Evolutionary conservation across 2,329 filamentous ascomycete genomes (phyloP), one percentile per base, ranked within the genome.

Genomic region (Colletotrichum salicis): DNA sequence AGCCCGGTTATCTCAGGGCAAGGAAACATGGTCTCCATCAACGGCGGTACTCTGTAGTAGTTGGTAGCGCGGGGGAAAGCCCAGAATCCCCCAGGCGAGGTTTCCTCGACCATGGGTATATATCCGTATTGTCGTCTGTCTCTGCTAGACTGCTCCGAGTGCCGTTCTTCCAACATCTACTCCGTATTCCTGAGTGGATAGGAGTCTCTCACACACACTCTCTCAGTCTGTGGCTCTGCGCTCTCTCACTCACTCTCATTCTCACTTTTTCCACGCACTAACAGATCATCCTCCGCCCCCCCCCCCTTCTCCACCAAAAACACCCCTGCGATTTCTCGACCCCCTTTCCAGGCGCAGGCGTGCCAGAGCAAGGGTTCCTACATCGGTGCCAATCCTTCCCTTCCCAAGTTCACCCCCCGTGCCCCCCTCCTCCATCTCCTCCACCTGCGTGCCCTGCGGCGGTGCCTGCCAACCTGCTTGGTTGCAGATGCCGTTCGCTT

Each of bases 341-440:
- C 48, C 58, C 68, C 68, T 62, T 71, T 71, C 57, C 55, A 57
- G 63, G 67, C 51, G 63, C 63, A 70, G 63, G 29, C 41, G 64
- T 51, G 62, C 33, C 56, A 65, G 63, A 61, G 63, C 63, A 61
- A 60, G 67, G 64, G 64, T 61, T 55, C 55, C 62, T 61, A 57
- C 51, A 54, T 59, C 15, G 41, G 41, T 35, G 22, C 48, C 37
- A 41, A 24, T 35, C 33, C 51, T 27, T 48, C 29, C 64, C 35
- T 45, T 41, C 37, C 37, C 37, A 41, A 41, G 37, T 41, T 19
- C 13, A 6, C 15, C 37, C 37, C 37, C 37, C 13, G 37, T 41
- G 37, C 29, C 31, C 55, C 29, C 64, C 41, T 33, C 45, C 11
- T 48, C 31, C 24, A 22, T 48, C n/a, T 31, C 15, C 55, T 37